Evolutionary conservation across 805 yeast species (phyloP), one percentile per base, ranked within the genome.

Genomic region (Lachancea fermentati): DNA sequence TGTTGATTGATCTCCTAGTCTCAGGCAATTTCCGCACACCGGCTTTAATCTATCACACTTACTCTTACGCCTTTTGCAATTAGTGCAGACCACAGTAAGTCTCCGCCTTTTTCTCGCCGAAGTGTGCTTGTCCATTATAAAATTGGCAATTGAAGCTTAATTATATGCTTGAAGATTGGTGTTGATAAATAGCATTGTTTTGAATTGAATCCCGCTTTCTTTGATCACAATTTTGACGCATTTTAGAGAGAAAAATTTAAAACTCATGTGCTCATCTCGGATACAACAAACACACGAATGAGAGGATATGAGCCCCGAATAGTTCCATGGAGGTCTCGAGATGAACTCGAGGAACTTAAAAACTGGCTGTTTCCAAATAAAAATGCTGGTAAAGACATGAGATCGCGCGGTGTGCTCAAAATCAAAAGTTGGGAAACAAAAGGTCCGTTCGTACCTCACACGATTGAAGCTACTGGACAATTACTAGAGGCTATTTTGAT

Each of bases 371-470:
- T 70, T 50, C 63, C 68, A 33, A 61, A 57, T n/a, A 49, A 52
- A 15, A 42, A 45, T 24, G 45, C 43, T 1, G 44, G 44, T 17
- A 39, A 47, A 3, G 52, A 46, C 31, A 29, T 37, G 22, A 57
- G 78, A 34, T 9, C 30, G 5, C 52, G 73, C 37, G 88, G 81
- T 0, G 57, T 81, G 4, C 66, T 67, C 37, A 68, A 64, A 46
- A 79, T 80, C 4, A 63, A 71, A 39, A 75, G 79, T 1, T 74
- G 75, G 50, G 60, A 63, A 30, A 68, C 83, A 2, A 67, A 84
- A 53, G 87, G 88, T 11, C 52, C 59, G 14, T 70, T 65, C 49
- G 50, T 84, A 12, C 89, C 93, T 1, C 93, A 81, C 55, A 80
- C 81, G 0, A 68, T 85, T 24, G 91, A 82, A 49, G 61, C 78